Evolutionary conservation across 2,329 filamentous ascomycete species (phyloP).

Genomic region (Trichoderma sp.): DNA sequence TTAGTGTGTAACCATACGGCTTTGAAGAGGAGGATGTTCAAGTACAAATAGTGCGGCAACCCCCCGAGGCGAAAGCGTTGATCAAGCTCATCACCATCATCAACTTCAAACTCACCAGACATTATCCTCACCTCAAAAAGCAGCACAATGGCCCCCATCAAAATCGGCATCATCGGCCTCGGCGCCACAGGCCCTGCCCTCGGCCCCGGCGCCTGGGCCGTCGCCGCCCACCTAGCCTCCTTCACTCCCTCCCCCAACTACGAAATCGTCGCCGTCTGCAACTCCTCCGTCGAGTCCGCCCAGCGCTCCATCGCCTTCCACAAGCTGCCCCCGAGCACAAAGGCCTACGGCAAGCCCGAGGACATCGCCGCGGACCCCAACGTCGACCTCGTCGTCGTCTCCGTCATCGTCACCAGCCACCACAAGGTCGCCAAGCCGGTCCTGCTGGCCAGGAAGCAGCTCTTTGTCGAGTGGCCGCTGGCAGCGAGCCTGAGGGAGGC

Average conservation of each 20-base stretch:
- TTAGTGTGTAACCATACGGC: too few relatives aligned
- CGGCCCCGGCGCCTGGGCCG: slow-evolving; percentile 48
- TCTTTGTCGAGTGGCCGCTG: slow-evolving; percentile 59
- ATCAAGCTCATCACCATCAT: background rate
- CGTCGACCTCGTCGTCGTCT: slow-evolving; percentile 56
- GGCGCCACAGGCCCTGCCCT: slow-evolving; percentile 4
- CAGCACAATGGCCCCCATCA: slow-evolving; percentile 31
- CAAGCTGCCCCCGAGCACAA: slow-evolving; percentile 43
- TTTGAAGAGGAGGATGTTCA: too few relatives aligned
- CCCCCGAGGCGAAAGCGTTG: too few relatives aligned
- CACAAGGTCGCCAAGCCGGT: slow-evolving; percentile 36
- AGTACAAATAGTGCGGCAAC: background rate
- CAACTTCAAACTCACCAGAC: background rate
- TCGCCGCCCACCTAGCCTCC: slow-evolving; percentile 54
- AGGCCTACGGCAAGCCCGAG: slow-evolving; percentile 50
- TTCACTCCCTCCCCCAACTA: slow-evolving; percentile 45
- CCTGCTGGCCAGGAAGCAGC: slow-evolving; percentile 51
- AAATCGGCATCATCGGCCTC: slow-evolving; percentile 33
- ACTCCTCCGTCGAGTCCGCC: slow-evolving; percentile 49
- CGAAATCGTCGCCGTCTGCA: slow-evolving; percentile 52
- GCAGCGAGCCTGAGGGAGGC: slow-evolving; percentile 44
- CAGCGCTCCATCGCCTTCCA: slow-evolving; percentile 47
- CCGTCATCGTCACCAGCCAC: slow-evolving; percentile 54
- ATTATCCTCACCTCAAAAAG: background rate
- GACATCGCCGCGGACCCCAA: slow-evolving; percentile 49